These are phyloP conservation scores for Vachellia collinsii DNA, from an alignment of 306 rosid genomes.

Conservation along the genomic window DNA sequence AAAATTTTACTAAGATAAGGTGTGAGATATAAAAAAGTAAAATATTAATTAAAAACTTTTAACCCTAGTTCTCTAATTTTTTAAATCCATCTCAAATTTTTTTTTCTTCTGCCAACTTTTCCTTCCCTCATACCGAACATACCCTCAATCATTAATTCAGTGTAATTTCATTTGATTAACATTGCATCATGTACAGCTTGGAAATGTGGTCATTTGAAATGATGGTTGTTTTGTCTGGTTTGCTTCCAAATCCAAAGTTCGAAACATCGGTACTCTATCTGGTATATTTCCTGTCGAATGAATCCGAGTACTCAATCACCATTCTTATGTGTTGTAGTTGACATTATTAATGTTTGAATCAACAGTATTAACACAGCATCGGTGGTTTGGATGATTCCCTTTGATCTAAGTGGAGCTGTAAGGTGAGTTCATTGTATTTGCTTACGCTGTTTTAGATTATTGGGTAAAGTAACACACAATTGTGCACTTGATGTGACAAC, in stretches of 20 bases:
- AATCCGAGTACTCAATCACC: background rate
- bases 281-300: conserved; percentile 44
- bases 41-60: too few relatives aligned
- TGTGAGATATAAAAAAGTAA: too few relatives aligned
- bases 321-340: background rate
- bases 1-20: too few relatives aligned
- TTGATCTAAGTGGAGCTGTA: conserved; percentile 72
- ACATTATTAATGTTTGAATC: background rate
- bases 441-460: background rate
- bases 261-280: conserved; percentile 73
- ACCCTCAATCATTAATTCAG: background rate
- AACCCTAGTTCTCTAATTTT: too few relatives aligned
- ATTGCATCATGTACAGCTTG: conserved; percentile 45
- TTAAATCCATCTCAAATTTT: too few relatives aligned
- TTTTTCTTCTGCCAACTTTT: too few relatives aligned
- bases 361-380: conserved; percentile 52
- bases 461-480: background rate
- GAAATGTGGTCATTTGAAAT: conserved; percentile 72
- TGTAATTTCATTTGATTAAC: background rate
- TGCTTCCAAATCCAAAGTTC: conserved; percentile 67
- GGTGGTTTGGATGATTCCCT: conserved; percentile 74
- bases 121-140: too few relatives aligned
- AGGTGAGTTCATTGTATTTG: conserved; percentile 42
- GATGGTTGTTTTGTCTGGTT: conserved; percentile 69
- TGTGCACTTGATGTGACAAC: too few relatives aligned